A percentile compares a stretch with the other conserved stretches of the same genome.
Evolutionary conservation across 805 yeast genomes (phyloP).

Genomic region (Saccharomycopsis amapae): DNA sequence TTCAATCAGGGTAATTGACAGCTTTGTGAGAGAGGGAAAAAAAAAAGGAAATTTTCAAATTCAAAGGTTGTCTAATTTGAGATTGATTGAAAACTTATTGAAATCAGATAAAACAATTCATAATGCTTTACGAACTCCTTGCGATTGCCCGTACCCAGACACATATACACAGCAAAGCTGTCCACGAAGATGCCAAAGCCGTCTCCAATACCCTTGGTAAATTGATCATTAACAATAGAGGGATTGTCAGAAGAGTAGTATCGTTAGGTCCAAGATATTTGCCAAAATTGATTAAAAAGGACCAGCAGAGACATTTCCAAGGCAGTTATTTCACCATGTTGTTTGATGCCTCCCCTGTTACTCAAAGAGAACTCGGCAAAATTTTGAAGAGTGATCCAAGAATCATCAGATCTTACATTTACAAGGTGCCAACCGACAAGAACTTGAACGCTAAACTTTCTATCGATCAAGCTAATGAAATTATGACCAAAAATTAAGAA

Average conservation of each 20-base stretch:
- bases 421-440: slow-evolving; percentile 51
- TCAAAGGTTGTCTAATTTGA: background rate
- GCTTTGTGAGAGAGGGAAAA: too few species aligned
- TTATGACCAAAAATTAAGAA: background rate
- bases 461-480: slow-evolving; percentile 29
- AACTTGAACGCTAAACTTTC: slow-evolving; percentile 52
- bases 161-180: slow-evolving; percentile 48
- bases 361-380: slow-evolving; percentile 77
- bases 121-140: slow-evolving; percentile 82
- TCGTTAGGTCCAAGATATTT: slow-evolving; percentile 72
- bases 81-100: too few species aligned
- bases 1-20: too few species aligned
- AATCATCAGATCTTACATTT: slow-evolving; percentile 69
- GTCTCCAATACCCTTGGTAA: slow-evolving; percentile 68
- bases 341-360: slow-evolving; percentile 81
- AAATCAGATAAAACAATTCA: background rate
- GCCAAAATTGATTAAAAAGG: slow-evolving; percentile 76
- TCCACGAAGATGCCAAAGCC: slow-evolving; percentile 57
- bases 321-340: slow-evolving; percentile 83
- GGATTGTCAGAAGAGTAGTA: slow-evolving; percentile 79
- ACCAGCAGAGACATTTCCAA: slow-evolving; percentile 83
- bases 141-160: slow-evolving; percentile 65
- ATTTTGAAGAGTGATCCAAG: slow-evolving; percentile 85
- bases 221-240: slow-evolving; percentile 79
- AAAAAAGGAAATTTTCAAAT: background rate